Evolutionary conservation across 1,284 basidiomycete species (phyloP).

Genomic region (Tilletiopsis washingtonensis): DNA sequence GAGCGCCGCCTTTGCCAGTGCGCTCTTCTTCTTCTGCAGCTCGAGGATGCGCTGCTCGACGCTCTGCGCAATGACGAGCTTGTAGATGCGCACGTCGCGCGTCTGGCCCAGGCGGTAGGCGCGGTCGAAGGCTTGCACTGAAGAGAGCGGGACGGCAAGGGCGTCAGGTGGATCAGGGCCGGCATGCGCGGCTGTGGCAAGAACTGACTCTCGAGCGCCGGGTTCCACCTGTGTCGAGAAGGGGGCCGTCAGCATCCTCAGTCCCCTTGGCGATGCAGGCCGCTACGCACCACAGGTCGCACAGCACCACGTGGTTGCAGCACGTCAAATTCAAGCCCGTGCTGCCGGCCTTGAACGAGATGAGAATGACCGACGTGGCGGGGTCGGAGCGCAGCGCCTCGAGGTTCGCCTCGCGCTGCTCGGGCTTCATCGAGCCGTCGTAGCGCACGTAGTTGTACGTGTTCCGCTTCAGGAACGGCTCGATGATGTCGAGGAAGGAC

Average conservation of each 20-base stretch:
- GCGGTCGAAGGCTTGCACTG: constrained; percentile 87
- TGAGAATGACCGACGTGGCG: constrained; percentile 66
- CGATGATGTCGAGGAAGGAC: constrained; percentile 74
- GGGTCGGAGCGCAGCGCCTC: constrained; percentile 62
- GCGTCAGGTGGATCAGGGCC: neutral
- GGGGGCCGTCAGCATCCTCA: no score
- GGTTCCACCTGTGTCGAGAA: no score
- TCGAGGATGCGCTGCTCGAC: constrained; percentile 81
- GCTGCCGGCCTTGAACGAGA: constrained; percentile 92
- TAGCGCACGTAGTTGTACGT: constrained; percentile 72
- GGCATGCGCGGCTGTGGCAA: neutral
- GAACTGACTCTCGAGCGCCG: constrained; percentile 18
- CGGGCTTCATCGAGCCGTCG: constrained; percentile 74
- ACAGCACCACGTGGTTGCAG: constrained; percentile 86
- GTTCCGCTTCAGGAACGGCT: constrained; percentile 65
- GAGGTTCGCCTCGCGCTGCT: constrained; percentile 66
- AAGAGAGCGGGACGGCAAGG: neutral
- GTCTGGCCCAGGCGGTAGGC: constrained; percentile 83
- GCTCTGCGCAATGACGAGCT: constrained; percentile 77
- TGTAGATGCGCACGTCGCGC: constrained; percentile 80
- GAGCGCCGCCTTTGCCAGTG: constrained; percentile 71
- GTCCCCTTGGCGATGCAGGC: no score
- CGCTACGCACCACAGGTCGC: constrained; percentile 93
- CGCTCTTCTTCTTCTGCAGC: constrained; percentile 66
- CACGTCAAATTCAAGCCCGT: constrained; percentile 89